Percentiles rank a stretch among this genome's conserved stretches.
Evolutionary conservation across 139 green algal genomes (phyloP).

Genomic region (Astrephomene gubernaculifera): DNA sequence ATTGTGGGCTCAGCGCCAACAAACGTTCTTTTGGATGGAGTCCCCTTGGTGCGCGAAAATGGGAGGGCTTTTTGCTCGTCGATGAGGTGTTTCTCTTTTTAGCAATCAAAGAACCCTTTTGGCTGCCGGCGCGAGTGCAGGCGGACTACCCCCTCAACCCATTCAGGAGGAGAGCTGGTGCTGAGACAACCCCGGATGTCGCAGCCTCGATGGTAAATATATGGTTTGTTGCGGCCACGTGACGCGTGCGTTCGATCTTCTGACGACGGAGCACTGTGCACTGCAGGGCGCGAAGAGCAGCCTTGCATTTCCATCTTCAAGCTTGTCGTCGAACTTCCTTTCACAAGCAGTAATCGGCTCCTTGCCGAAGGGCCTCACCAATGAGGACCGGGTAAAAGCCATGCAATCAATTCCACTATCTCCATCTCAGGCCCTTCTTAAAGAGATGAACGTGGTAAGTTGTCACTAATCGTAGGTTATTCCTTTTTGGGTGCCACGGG

Average conservation of each 20-base stretch:
- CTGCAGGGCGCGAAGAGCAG: constrained; percentile 8
- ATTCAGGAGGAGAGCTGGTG: constrained; percentile 66
- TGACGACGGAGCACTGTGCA: background rate
- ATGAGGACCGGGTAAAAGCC: constrained; percentile 67
- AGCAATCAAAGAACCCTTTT: background rate
- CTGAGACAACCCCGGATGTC: constrained; percentile 65
- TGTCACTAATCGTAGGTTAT: too few relatives aligned
- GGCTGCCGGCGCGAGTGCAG: constrained; percentile 46
- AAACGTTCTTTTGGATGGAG: constrained; percentile 51
- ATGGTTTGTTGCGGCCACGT: background rate
- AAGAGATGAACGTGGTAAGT: constrained; percentile 55
- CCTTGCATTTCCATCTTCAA: constrained; percentile 32
- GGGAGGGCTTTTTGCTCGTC: too few relatives aligned
- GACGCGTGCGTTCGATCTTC: constrained; percentile 1
- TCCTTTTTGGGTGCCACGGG: too few relatives aligned
- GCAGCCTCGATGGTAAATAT: constrained; percentile 44
- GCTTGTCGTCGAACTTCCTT: constrained; percentile 67
- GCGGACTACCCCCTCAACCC: constrained; percentile 85
- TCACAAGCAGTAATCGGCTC: constrained; percentile 78
- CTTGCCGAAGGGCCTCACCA: constrained; percentile 75
- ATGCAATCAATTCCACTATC: constrained; percentile 70
- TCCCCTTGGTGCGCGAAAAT: constrained; percentile 52
- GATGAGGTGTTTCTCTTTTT: too few relatives aligned
- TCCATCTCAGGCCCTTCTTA: constrained; percentile 55
- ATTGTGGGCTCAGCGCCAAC: constrained; percentile 62